Evolutionary conservation across 1,139 yeast genomes (phyloP).

Genomic region (Nakaseomyces bracarensis): DNA sequence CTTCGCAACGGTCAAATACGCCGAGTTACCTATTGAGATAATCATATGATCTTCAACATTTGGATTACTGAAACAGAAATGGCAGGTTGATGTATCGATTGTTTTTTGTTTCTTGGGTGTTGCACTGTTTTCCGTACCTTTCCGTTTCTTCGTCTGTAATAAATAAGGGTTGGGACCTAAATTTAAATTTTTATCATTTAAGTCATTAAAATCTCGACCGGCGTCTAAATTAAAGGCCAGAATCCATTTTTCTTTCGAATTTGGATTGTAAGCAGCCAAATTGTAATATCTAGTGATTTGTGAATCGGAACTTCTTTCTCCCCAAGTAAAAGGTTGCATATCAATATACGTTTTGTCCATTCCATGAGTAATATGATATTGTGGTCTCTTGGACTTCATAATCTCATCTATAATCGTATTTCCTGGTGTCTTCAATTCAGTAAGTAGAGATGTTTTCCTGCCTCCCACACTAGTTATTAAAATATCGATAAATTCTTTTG

Average conservation of each 20-base stretch:
- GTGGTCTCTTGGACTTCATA: constrained; percentile 42
- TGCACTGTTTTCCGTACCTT: constrained; percentile 4
- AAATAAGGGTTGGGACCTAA: constrained; percentile 37
- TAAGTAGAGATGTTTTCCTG: constrained; percentile 32
- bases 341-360: constrained; percentile 46
- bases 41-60: constrained; percentile 74
- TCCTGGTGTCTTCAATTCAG: constrained; percentile 19
- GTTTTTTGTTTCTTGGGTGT: constrained; percentile 30
- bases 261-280: constrained; percentile 43
- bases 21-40: constrained; percentile 57
- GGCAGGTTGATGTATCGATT: constrained; percentile 56
- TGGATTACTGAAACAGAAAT: constrained; percentile 79
- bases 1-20: constrained; percentile 73
- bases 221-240: constrained; percentile 52
- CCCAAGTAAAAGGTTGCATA: constrained; percentile 52
- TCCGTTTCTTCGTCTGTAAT: constrained; percentile 7
- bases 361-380: constrained; percentile 58
- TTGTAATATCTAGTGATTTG: constrained; percentile 54
- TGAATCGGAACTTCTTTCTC: constrained; percentile 11
- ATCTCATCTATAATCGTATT: constrained; percentile 39
- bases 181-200: constrained; percentile 10
- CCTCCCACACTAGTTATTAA: constrained; percentile 60
- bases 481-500: constrained; percentile 39
- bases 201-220: constrained; percentile 1
- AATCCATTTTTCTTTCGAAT: constrained; percentile 54